Evolutionary conservation across 1,139 yeast species (phyloP).

Genomic region (Saccharomyces hybrid): DNA sequence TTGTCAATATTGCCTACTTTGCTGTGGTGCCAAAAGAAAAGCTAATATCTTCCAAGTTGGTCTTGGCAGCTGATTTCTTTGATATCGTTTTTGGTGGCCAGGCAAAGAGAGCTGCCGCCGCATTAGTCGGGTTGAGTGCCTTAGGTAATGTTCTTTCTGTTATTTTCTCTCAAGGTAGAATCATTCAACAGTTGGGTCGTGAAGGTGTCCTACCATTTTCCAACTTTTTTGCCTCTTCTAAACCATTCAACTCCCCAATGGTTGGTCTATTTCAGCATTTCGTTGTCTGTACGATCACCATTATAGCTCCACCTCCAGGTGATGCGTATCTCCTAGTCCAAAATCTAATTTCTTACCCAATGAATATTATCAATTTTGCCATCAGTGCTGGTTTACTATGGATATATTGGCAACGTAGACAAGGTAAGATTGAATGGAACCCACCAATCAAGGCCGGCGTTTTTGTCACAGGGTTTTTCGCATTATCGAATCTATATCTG

Average conservation of each 20-base stretch:
- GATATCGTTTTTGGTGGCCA: slow-evolving; percentile 63
- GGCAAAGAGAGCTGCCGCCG: slow-evolving; percentile 59
- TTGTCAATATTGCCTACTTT: slow-evolving; percentile 65
- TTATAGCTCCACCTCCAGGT: slow-evolving; percentile 64
- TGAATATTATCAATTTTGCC: slow-evolving; percentile 61
- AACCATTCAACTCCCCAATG: slow-evolving; percentile 42
- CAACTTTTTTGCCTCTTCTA: slow-evolving; percentile 44
- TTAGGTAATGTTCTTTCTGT: slow-evolving; percentile 75
- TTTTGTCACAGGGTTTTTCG: slow-evolving; percentile 58
- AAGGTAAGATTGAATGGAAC: slow-evolving; percentile 55
- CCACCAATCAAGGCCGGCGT: slow-evolving; percentile 69
- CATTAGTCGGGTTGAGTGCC: slow-evolving; percentile 69
- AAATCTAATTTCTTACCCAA: slow-evolving; percentile 68
- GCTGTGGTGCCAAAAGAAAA: slow-evolving; percentile 67
- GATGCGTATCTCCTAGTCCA: slow-evolving; percentile 73
- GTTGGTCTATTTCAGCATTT: slow-evolving; percentile 51
- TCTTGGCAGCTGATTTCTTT: slow-evolving; percentile 70
- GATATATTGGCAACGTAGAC: slow-evolving; percentile 50
- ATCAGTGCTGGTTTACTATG: slow-evolving; percentile 65
- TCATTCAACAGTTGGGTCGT: slow-evolving; percentile 66
- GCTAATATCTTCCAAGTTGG: slow-evolving; percentile 56
- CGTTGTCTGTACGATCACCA: slow-evolving; percentile 45
- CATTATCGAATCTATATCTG: slow-evolving; percentile 60
- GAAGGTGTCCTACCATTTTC: slow-evolving; percentile 71
- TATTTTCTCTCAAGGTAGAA: slow-evolving; percentile 70